Percentiles rank a stretch among this genome's conserved stretches.
Conservation (phyloP, 2,329 filamentous ascomycete genomes). For the Elsinoe arachidis region DNA sequence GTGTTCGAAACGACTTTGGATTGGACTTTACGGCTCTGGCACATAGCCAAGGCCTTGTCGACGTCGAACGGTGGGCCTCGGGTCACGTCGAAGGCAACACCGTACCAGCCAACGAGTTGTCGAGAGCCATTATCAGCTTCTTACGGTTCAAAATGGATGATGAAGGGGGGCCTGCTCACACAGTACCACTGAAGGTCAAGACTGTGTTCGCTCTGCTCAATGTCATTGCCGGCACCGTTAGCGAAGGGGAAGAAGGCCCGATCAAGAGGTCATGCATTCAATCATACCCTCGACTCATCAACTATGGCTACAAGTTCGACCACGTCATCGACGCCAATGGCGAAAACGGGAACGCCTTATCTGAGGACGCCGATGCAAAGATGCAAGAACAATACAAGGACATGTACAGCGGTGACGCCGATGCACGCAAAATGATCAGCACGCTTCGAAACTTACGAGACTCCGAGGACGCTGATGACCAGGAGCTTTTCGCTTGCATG, state of each 20-base stretch:
- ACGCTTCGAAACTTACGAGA: conserved; percentile 80
- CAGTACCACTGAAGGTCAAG: conserved; percentile 65
- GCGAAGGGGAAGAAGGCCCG: conserved; percentile 61
- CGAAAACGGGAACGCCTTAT: conserved; percentile 69
- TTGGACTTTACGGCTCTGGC: conserved; percentile 80
- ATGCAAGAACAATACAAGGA: conserved; percentile 98
- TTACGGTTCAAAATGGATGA: conserved; percentile 75
- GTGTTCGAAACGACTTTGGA: conserved; percentile 72
- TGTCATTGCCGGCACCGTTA: conserved; percentile 56
- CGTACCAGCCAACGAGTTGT: conserved; percentile 52
- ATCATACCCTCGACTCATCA: conserved; percentile 87
- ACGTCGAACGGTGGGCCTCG: conserved; percentile 72
- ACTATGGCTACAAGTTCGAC: conserved; percentile 71
- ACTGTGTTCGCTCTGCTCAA: conserved; percentile 74
- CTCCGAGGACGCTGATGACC: conserved; percentile 72
- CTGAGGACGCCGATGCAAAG: conserved; percentile 68
- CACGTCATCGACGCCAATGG: conserved; percentile 84
- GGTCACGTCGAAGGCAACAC: conserved; percentile 45
- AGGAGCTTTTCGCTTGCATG: conserved; percentile 97
- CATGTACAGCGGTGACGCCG: conserved; percentile 89
- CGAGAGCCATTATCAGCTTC: conserved; percentile 66
- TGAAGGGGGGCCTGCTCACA: conserved; percentile 68
- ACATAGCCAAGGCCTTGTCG: conserved; percentile 69
- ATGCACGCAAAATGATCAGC: conserved; percentile 77
- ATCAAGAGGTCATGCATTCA: conserved; percentile 85